Conservation (phyloP, 441 rosid genomes). For the Mallotus japonicus region DNA sequence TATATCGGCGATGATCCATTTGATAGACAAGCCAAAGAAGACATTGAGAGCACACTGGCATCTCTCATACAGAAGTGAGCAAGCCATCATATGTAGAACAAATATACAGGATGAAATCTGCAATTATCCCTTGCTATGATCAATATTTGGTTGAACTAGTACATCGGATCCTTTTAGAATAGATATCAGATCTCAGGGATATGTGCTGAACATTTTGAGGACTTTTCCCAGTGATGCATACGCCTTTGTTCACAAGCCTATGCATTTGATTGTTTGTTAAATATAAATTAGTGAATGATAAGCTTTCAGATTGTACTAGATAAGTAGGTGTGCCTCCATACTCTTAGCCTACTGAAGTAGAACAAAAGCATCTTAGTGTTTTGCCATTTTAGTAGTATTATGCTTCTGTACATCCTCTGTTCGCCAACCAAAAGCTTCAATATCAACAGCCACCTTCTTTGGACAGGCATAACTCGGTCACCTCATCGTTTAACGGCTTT, state of each 20-base stretch:
- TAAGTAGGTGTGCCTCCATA: background rate
- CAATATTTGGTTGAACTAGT: background rate
- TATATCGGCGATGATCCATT: slow-evolving; percentile 83
- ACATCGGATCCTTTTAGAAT: background rate
- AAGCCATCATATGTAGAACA: background rate
- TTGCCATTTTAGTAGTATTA: too few relatives aligned
- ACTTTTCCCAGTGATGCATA: background rate
- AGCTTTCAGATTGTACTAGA: background rate
- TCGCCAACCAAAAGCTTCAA: too few relatives aligned
- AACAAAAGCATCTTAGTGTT: background rate
- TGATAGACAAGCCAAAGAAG: slow-evolving; percentile 70
- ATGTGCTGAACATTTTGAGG: background rate
- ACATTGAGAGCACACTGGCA: slow-evolving; percentile 54
- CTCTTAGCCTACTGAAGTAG: background rate
- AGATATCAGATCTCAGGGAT: background rate
- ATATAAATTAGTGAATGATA: background rate
- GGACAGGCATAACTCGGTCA: too few relatives aligned
- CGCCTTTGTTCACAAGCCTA: background rate
- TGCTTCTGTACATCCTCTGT: too few relatives aligned
- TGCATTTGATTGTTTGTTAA: background rate
- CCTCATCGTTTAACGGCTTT: too few relatives aligned
- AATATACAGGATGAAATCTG: background rate
- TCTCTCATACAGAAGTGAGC: slow-evolving; percentile 41
- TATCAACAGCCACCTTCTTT: too few relatives aligned
- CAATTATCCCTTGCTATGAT: background rate